These are phyloP conservation scores for Boechera divaricarpa DNA, from an alignment of 345 rosid species.

Conservation along the genomic window DNA sequence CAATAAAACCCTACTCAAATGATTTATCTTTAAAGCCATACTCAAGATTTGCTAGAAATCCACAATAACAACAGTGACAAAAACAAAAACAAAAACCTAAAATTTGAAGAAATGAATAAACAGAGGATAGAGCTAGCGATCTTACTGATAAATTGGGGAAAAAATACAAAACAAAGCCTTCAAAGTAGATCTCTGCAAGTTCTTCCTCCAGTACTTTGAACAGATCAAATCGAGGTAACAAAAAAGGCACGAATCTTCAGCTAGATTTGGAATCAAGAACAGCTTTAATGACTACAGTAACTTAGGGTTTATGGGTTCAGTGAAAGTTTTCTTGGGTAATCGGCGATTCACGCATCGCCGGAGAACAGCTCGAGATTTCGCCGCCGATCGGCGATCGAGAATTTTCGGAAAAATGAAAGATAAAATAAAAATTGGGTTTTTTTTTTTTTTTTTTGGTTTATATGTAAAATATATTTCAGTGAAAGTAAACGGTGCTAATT, in stretches of 20 bases:
- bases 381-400: slow-evolving; percentile 41
- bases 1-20: slow-evolving; percentile 20
- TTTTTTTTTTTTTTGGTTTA: slow-evolving; percentile 13
- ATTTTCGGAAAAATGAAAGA: slow-evolving; percentile 22
- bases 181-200: slow-evolving; percentile 68
- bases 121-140: slow-evolving; percentile 33
- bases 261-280: neutral
- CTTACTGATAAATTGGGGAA: slow-evolving; percentile 65
- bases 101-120: slow-evolving; percentile 21
- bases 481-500: slow-evolving; percentile 49
- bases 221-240: slow-evolving; percentile 48
- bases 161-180: slow-evolving; percentile 53
- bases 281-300: slow-evolving; percentile 28
- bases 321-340: neutral
- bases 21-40: slow-evolving; percentile 20
- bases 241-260: slow-evolving; percentile 23
- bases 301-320: slow-evolving; percentile 35
- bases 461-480: slow-evolving; percentile 39
- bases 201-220: slow-evolving; percentile 52
- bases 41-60: neutral
- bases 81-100: slow-evolving; percentile 23
- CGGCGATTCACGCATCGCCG: slow-evolving; percentile 41
- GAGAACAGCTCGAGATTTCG: slow-evolving; percentile 36
- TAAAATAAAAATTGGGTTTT: slow-evolving; percentile 16
- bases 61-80: slow-evolving; percentile 23